Base-by-base conservation (phyloP, 371 early-diverging fungal species). In the Rhizopus arrhizus region DNA sequence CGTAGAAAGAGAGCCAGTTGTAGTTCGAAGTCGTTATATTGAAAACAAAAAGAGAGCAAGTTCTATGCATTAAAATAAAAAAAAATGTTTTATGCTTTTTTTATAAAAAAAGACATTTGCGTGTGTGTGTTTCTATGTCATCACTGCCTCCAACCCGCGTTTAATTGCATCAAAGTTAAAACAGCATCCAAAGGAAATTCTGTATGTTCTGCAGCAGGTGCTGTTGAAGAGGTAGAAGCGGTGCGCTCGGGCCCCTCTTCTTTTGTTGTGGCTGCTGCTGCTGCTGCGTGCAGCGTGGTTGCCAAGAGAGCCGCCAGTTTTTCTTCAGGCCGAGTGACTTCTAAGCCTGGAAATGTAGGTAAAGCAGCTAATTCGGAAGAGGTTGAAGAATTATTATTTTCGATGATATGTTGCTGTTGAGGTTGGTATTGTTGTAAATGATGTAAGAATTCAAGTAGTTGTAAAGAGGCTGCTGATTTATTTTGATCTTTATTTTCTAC, bases 171-270 rank as follows among this genome's bases (percentile, higher is more conserved):
- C 52, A 85, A 52, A 9, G 85, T 85, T 53, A 85, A 68, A 56
- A 86, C 86, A 22, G 86, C 86, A 63, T 86, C 86, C 83, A 86
- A 83, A 1, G 86, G 84, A 38, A 80, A 84, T 54, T 86, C 83
- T 6, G 74, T 71, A 45, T 48, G 3, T 51, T 48, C 47, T 48
- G 50, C 28, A 6, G 35, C 11, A 43, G 52, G 9, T 62, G 62
- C 34, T 52, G 59, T 60, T 56, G 60, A 35, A 64, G 64, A 40
- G 53, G 60, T 43, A 11, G 43, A 8, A 34, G 48, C 13, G 10
- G 28, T 15, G 38, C 38, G 10, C 16, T 54, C 41, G 5, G 42
- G 12, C 16, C 35, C 54, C 0, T 57, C 57, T 22, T 15, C 15
- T 29, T 59, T 59, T 16, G 31, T 5, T 51, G 28, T 46, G 11